These are phyloP conservation scores for Cyclotella distinguenda DNA, from an alignment of 108 stramenopile species.

Conservation along the genomic window DNA sequence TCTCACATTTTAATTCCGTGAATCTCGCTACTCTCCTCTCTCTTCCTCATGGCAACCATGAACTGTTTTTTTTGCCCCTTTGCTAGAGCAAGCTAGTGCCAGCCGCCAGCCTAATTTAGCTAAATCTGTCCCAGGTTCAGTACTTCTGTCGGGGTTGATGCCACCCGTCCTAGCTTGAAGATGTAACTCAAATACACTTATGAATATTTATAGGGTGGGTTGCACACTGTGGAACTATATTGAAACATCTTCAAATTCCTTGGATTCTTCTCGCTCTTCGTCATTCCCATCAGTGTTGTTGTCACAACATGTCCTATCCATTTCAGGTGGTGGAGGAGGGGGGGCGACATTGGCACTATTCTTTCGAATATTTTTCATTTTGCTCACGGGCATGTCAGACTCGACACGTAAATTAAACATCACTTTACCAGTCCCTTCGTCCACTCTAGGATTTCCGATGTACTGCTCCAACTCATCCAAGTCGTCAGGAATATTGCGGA, in stretches of 20 bases:
- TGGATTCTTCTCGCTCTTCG: neutral
- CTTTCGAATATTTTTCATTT: slow-evolving; percentile 31
- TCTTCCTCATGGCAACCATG: too few relatives aligned
- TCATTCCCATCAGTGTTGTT: neutral
- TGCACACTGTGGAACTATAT: slow-evolving; percentile 1
- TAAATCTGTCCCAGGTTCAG: too few relatives aligned
- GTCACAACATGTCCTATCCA: neutral
- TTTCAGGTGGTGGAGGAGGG: neutral
- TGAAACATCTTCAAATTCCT: neutral
- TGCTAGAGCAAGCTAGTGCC: too few relatives aligned
- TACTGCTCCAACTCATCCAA: slow-evolving; percentile 28
- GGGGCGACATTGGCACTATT: neutral
- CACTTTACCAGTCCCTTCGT: slow-evolving; percentile 37
- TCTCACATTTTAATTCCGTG: too few relatives aligned
- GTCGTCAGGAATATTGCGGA: slow-evolving; percentile 46
- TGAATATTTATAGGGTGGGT: too few relatives aligned
- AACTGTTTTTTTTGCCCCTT: too few relatives aligned
- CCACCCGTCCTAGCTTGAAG: too few relatives aligned
- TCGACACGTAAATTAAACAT: slow-evolving; percentile 43
- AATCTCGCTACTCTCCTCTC: too few relatives aligned
- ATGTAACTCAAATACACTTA: too few relatives aligned
- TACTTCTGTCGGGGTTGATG: too few relatives aligned
- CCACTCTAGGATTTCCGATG: slow-evolving; percentile 39
- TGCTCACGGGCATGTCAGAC: slow-evolving; percentile 37
- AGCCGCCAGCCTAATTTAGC: too few relatives aligned